Conservation (phyloP, 2,329 filamentous ascomycete species). For the Fusarium hostae region DNA sequence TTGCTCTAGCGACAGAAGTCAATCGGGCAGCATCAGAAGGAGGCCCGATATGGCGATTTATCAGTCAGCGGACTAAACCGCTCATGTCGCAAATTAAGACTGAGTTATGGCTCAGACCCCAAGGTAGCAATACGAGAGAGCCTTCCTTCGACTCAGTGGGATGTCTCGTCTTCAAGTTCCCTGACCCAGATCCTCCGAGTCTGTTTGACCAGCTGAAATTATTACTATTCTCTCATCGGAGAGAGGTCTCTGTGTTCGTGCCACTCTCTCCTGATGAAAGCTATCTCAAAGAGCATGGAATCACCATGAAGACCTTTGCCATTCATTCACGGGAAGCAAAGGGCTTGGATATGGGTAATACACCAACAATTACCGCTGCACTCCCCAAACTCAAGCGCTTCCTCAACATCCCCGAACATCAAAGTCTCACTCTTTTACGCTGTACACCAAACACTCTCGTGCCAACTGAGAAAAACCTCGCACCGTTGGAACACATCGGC, state of each 20-base stretch:
- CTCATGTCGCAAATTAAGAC: conserved; percentile 33
- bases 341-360: conserved; percentile 10
- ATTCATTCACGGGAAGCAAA: conserved; percentile 27
- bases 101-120: conserved; percentile 17
- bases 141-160: background rate
- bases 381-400: conserved; percentile 24
- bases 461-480: conserved; percentile 25
- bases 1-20: conserved; percentile 46
- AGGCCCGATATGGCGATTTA: conserved; percentile 35
- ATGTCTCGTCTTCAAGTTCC: conserved; percentile 18
- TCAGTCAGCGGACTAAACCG: conserved; percentile 44
- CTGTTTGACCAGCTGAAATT: background rate
- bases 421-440: conserved; percentile 15
- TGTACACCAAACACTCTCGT: conserved; percentile 23
- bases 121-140: background rate
- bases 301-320: conserved; percentile 7
- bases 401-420: conserved; percentile 20
- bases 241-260: background rate
- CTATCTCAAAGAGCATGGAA: background rate
- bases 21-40: conserved; percentile 33
- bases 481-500: conserved; percentile 24
- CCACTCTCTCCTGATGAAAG: background rate
- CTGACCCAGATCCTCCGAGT: background rate
- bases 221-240: rapidly evolving
- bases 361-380: conserved; percentile 2